Evolutionary conservation across 2,329 filamentous ascomycete species (phyloP), one percentile per base, ranked within the genome.

Genomic region (Lanzia echinophila): DNA sequence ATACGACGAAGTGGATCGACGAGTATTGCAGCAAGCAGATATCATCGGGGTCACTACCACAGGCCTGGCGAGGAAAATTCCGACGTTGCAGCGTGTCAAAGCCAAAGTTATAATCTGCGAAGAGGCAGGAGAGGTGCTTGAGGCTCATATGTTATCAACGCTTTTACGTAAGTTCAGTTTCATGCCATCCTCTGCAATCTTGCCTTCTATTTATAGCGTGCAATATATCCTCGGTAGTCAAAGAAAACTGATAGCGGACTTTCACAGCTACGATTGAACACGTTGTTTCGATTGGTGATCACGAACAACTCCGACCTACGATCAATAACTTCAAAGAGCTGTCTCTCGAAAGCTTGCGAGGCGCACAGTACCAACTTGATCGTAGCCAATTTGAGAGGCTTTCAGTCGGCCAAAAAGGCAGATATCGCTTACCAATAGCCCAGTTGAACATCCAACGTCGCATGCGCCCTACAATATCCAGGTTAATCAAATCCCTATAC

Each of bases 1-100:
- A 7, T 41, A 60, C 20, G 54, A 54, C 6, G 50, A 47, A 33
- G 17, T 47, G 3, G 42, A 52, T 13, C 20, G 50, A 13, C 41
- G 50, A 15, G 50, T 52, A 7, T 32, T 63, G 10, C 43, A 59
- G 51, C 47, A 10, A 5, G 61, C 61, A 3, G 50, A 79, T 46
- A 69, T 81, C 6, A 76, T 82, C 41, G 79, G 79, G 0, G 62
- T 80, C 3, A 82, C 78, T 0, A 81, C 79, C 0, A 72, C 71
- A 1, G 79, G 78, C 0, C 62, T 82, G 1, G 78, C 79, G 3
- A 64, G 67, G 20, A 70, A 71, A 10, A 68, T 81, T 2, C 63
- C 71, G 2, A 45, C 51, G 15, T 67, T 82, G 0, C 71, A 70
- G n/a, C 67, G 69, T 13, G 60, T 79, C 1, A 64, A 62, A 24